Evolutionary conservation across 306 rosid genomes (phyloP), one percentile per base, ranked within the genome.

Genomic region (Spatholobus suberectus): DNA sequence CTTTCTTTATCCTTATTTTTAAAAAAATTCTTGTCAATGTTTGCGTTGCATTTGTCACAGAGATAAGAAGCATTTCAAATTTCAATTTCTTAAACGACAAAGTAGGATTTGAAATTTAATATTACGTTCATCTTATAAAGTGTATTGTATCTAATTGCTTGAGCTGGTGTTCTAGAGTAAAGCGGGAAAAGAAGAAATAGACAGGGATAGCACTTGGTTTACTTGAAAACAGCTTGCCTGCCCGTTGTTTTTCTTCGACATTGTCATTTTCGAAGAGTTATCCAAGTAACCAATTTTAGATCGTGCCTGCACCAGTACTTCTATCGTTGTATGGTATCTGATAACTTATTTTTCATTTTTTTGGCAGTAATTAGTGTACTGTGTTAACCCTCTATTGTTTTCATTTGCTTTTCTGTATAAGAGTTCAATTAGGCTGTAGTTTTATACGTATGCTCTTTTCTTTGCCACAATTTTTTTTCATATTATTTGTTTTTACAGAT

Each of bases 231-330:
- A 79, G 18, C 69, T 15, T 20, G 40, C 6, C 11, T 21, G 85
- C 86, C 85, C 86, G 12, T 63, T 68, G 93, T 82, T 86, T 82
- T 66, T 15, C 18, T 20, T 20, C 11, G 4, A 4, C 27, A 9
- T 17, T 55, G 81, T 82, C 61, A 37, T 27, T 76, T 82, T 41
- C 75, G 5, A 41, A 0, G 1, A 6, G 13, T 15, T 70, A 41
- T 54, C 44, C 73, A 52, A 34, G 52, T 58, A 49, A 68, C 57
- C 20, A 69, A 70, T 8, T n/a, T 5, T 52, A 21, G 1, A 37
- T 59, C 21, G 38, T 20, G 49, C 20, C 40, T 7, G 6, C 6
- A n/a, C n/a, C 55, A 7, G 15, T 13, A 18, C 58, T 15, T 38
- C 21, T 17, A 4, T 73, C n/a, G 8, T 47, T 62, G 14, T 2